Evolutionary conservation across 2,329 filamentous ascomycete species (phyloP), one percentile per base, ranked within the genome.

Genomic region (Penicillium sp.): DNA sequence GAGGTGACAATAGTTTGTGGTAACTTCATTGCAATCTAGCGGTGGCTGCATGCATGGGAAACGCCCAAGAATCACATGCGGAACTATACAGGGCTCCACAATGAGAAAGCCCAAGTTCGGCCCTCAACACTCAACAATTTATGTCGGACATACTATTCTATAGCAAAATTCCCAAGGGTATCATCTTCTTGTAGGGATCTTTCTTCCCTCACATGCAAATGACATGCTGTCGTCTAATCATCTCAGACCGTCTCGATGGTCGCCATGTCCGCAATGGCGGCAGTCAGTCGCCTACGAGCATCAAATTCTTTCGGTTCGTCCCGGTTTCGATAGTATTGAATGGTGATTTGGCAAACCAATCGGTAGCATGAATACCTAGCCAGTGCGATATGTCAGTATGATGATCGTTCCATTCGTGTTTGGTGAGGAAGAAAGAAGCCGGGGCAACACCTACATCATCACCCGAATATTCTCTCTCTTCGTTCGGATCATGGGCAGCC

Each of bases 351-450:
- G 54, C 72, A 70, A 13, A 78, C 66, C 31, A 71, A 65, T 46
- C 73, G 75, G 53, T 77, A 78, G 57, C 75, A 77, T 14, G 73
- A 67, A 62, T 78, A 78, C 22, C 76, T 78, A 55, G 24, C 6
- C 14, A 56, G 13, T 11, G 7, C 43, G 50, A 6, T 14, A 33
- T 31, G 33, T 58, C 13, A 33, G 14, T 58, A 19, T 55, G 11
- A 43, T 14, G 3, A 16, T 10, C 7, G n/a, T 13, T 52, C 10
- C 3, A 27, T 27, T 5, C 11, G 14, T 22, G 18, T 19, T 22
- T 18, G 13, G 41, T 3, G 10, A 22, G 2, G 24, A 16, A 14
- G 31, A 35, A 35, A 18, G 4, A 19, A 36, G 14, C 39, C 13
- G 10, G 51, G 22, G 6, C 24, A 50, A 56, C 39, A 69, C 74